Percentiles rank a stretch among this genome's conserved stretches.
phyloP scores from a whole-genome alignment of 1,139 yeast genomes.

The Sugiyamaella sp. region DNA sequence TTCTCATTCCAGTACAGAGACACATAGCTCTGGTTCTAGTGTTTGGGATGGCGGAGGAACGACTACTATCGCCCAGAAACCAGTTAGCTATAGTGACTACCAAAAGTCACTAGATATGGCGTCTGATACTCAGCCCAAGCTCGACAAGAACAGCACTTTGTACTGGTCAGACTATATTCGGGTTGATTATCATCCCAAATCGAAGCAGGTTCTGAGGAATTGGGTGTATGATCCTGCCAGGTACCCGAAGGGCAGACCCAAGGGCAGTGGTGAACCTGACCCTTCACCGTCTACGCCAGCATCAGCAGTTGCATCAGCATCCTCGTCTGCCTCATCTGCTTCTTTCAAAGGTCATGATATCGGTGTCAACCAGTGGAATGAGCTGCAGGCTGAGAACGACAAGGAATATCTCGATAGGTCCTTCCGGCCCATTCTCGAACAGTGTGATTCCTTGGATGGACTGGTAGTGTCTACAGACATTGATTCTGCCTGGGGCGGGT shows the following conservation, averaged over 20 bases:
- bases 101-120: conserved; percentile 65
- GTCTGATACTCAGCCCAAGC: conserved; percentile 24
- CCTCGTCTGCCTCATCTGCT: conserved; percentile 31
- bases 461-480: conserved; percentile 66
- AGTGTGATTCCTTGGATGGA: conserved; percentile 75
- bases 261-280: conserved; percentile 40
- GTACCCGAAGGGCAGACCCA: conserved; percentile 47
- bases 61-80: conserved; percentile 31
- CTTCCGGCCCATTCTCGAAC: conserved; percentile 70
- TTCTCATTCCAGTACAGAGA: conserved; percentile 24
- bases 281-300: neutral
- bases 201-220: conserved; percentile 54
- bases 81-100: conserved; percentile 54
- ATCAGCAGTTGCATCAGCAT: neutral
- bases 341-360: conserved; percentile 48
- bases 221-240: conserved; percentile 56
- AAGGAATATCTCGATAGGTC: conserved; percentile 58
- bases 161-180: conserved; percentile 86
- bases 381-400: conserved; percentile 38
- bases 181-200: conserved; percentile 65
- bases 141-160: conserved; percentile 50
- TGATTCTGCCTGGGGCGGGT: conserved; percentile 87
- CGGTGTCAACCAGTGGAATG: conserved; percentile 54
- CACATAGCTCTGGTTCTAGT: conserved; percentile 25
- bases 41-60: conserved; percentile 21